These are phyloP conservation scores for Neurospora sp. DNA, from an alignment of 2,329 filamentous ascomycete species.

Conservation along the genomic window DNA sequence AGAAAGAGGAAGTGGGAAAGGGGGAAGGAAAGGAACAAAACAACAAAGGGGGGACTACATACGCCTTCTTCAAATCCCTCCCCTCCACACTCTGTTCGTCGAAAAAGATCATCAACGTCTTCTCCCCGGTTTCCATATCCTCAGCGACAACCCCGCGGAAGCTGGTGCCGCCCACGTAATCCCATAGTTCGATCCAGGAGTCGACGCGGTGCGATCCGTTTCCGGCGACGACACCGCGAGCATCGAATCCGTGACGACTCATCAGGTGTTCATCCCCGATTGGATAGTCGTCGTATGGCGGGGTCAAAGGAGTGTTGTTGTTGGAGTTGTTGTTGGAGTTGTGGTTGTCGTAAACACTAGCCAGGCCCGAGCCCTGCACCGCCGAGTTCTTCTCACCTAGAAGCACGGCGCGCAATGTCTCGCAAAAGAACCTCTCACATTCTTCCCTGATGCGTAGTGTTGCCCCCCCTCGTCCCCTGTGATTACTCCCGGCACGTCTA, in stretches of 20 bases:
- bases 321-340: slow-evolving; percentile 15
- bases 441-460: slow-evolving; percentile 95
- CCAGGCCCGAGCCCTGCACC: slow-evolving; percentile 73
- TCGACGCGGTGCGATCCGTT: slow-evolving; percentile 29
- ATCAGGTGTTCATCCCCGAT: slow-evolving; percentile 16
- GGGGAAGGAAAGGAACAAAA: too few relatives aligned
- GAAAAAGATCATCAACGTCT: slow-evolving; percentile 81
- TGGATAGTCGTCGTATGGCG: slow-evolving; percentile 34
- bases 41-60: too few relatives aligned
- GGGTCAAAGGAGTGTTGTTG: slow-evolving; percentile 32
- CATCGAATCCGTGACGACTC: slow-evolving; percentile 15
- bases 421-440: slow-evolving; percentile 99
- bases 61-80: slow-evolving; percentile 80
- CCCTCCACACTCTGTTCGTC: slow-evolving; percentile 54
- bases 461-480: slow-evolving; percentile 70
- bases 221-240: neutral
- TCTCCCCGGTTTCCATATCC: slow-evolving; percentile 47
- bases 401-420: slow-evolving; percentile 88
- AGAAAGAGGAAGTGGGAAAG: too few relatives aligned
- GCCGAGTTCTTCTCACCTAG: slow-evolving; percentile 83
- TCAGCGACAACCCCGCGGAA: slow-evolving; percentile 80
- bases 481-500: slow-evolving; percentile 20
- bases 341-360: slow-evolving; percentile 41
- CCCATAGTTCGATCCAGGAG: slow-evolving; percentile 70
- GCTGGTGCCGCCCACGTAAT: slow-evolving; percentile 73